Conservation (phyloP, 495 filamentous ascomycete species). For the Astrothelium subdiscretum region DNA sequence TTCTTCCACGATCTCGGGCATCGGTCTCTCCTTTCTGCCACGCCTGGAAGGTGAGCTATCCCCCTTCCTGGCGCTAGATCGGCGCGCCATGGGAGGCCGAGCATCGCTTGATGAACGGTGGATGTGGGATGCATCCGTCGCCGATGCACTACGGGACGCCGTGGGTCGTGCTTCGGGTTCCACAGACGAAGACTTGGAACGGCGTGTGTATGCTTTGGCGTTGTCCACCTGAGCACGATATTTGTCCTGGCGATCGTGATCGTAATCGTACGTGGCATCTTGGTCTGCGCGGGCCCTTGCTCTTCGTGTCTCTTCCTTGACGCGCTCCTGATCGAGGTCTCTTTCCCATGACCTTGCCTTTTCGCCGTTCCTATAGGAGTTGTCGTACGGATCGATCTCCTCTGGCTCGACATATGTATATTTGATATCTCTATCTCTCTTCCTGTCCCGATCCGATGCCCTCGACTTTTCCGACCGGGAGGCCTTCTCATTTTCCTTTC, state of each 20-base stretch:
- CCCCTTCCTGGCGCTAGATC: neutral
- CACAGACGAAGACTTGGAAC: neutral
- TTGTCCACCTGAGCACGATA: neutral
- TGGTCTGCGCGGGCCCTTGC: neutral
- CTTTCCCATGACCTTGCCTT: neutral
- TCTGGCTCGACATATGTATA: conserved; percentile 14
- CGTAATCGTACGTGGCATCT: neutral
- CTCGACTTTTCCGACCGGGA: conserved; percentile 1
- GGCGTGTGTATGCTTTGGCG: neutral
- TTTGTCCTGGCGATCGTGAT: neutral
- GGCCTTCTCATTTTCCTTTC: conserved; percentile 13
- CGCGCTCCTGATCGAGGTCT: neutral
- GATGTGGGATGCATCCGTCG: neutral
- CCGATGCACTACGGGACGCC: neutral
- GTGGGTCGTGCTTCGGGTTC: neutral
- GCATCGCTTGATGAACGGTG: neutral
- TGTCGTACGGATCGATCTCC: conserved; percentile 11
- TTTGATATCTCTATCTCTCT: conserved; percentile 16
- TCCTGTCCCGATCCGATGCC: conserved; percentile 16
- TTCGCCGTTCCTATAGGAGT: conserved; percentile 6
- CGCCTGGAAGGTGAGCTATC: neutral
- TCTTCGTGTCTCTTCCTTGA: neutral
- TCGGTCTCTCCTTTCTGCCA: neutral
- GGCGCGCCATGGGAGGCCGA: neutral
- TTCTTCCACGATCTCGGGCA: conserved; percentile 22